phyloP scores from a whole-genome alignment of 805 yeast genomes.

The Ogataea neopini region DNA sequence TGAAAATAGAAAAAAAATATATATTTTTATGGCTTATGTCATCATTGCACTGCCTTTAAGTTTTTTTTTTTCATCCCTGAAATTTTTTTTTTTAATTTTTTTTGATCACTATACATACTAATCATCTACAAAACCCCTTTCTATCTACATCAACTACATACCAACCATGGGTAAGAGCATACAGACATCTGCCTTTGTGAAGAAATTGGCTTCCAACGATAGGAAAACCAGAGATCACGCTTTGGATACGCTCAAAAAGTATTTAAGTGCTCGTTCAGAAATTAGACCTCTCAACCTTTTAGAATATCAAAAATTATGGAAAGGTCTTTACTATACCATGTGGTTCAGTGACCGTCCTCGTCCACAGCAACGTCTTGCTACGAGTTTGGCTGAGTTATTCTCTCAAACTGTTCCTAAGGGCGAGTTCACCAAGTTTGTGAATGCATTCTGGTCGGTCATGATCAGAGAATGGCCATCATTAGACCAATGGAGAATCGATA shows the following conservation, averaged over 20 bases:
- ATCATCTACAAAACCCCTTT: not conserved
- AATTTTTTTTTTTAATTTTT: constrained; percentile 1
- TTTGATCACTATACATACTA: not conserved
- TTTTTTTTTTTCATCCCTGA: constrained; percentile 1
- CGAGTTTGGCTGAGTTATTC: constrained; percentile 59
- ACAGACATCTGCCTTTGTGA: constrained; percentile 60
- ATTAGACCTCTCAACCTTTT: constrained; percentile 43
- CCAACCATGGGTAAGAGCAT: constrained; percentile 16
- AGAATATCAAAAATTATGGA: constrained; percentile 87
- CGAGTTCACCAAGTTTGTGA: constrained; percentile 53
- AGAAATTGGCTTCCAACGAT: constrained; percentile 81
- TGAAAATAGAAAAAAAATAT: no score
- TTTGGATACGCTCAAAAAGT: constrained; percentile 60
- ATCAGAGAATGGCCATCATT: constrained; percentile 79
- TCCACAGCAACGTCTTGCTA: constrained; percentile 86
- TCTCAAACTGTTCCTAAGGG: constrained; percentile 43
- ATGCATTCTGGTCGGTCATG: constrained; percentile 81
- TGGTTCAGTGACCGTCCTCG: constrained; percentile 95
- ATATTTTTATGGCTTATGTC: no score
- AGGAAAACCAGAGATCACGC: constrained; percentile 76
- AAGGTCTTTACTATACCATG: constrained; percentile 92
- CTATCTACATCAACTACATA: not conserved
- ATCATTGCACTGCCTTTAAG: not conserved
- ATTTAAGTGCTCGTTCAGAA: constrained; percentile 48
- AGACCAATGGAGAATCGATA: constrained; percentile 87